A percentile compares a stretch with the other conserved stretches of the same genome.
Evolutionary conservation across 2,329 filamentous ascomycete genomes (phyloP).

Genomic region (Eutypella sp.): DNA sequence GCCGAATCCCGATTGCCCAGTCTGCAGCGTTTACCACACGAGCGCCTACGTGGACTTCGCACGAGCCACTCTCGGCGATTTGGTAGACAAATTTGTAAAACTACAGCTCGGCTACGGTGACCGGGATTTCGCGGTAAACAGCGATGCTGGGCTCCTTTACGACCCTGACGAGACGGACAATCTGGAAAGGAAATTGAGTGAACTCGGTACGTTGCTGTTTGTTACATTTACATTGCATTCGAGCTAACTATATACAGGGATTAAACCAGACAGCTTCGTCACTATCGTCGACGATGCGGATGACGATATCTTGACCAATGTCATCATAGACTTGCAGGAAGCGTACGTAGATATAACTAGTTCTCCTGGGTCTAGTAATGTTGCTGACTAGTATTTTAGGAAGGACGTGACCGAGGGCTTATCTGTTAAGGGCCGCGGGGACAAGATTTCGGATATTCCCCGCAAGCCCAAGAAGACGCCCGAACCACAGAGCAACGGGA

Average conservation of each 20-base stretch:
- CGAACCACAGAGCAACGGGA: slow-evolving; percentile 35
- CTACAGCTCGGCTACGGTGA: slow-evolving; percentile 70
- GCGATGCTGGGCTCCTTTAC: slow-evolving; percentile 73
- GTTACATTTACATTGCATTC: slow-evolving; percentile 1
- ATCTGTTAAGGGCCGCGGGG: slow-evolving; percentile 46
- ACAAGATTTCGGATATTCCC: slow-evolving; percentile 44
- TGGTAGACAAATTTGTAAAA: slow-evolving; percentile 72
- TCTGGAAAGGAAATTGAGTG: slow-evolving; percentile 69
- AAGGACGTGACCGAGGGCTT: slow-evolving; percentile 41
- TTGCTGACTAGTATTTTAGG: slow-evolving; percentile 28
- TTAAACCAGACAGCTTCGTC: slow-evolving; percentile 69
- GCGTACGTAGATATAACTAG: slow-evolving; percentile 39
- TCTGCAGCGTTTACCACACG: slow-evolving; percentile 72
- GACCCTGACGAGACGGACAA: slow-evolving; percentile 88
- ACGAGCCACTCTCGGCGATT: slow-evolving; percentile 68
- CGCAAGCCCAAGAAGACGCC: slow-evolving; percentile 45
- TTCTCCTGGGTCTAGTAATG: slow-evolving; percentile 14
- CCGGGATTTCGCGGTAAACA: slow-evolving; percentile 72
- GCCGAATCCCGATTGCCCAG: slow-evolving; percentile 77
- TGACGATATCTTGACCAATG: slow-evolving; percentile 68
- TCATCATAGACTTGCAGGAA: slow-evolving; percentile 66
- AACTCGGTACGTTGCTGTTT: slow-evolving; percentile 58
- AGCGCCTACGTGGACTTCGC: slow-evolving; percentile 63
- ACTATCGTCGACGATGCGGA: slow-evolving; percentile 83
- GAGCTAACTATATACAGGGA: slow-evolving; percentile 40